These are phyloP conservation scores for Talaromyces proteolyticus DNA, from an alignment of 495 filamentous ascomycete species.

Conservation along the genomic window DNA sequence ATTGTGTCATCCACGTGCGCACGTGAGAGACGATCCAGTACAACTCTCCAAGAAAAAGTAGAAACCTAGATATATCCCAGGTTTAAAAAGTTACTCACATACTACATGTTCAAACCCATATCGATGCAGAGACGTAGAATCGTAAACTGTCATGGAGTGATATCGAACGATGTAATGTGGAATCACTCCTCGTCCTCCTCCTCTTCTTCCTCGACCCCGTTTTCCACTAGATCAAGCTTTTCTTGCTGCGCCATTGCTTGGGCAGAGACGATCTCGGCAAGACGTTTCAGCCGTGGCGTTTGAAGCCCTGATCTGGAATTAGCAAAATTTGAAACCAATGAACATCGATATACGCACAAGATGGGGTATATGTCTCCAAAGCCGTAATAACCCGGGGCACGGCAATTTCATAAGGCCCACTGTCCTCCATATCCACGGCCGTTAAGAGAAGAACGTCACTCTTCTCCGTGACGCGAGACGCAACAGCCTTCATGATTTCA, in stretches of 20 bases:
- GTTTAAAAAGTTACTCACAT: not conserved
- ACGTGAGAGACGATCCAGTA: slow-evolving; percentile 6
- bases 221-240: slow-evolving; percentile 58
- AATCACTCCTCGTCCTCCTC: not conserved
- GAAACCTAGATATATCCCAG: not conserved
- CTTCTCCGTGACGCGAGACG: slow-evolving; percentile 96
- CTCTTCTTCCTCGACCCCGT: slow-evolving; percentile 17
- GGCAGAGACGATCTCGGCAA: slow-evolving; percentile 95
- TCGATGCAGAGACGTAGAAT: not conserved
- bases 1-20: too few relatives aligned
- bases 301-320: slow-evolving; percentile 63
- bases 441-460: slow-evolving; percentile 88
- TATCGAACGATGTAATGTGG: not conserved
- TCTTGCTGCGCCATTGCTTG: slow-evolving; percentile 94
- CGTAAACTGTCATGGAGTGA: slow-evolving; percentile 5
- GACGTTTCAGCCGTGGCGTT: slow-evolving; percentile 86
- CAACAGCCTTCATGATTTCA: slow-evolving; percentile 99
- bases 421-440: slow-evolving; percentile 98
- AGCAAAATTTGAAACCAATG: slow-evolving; percentile 3
- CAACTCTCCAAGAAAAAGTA: slow-evolving; percentile 7
- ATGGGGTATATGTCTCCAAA: slow-evolving; percentile 95
- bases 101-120: not conserved
- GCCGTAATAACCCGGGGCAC: slow-evolving; percentile 94
- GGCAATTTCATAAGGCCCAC: slow-evolving; percentile 98
- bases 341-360: slow-evolving; percentile 54